Evolutionary conservation across 345 rosid genomes (phyloP), one percentile per base, ranked within the genome.

Genomic region (Draba incana): DNA sequence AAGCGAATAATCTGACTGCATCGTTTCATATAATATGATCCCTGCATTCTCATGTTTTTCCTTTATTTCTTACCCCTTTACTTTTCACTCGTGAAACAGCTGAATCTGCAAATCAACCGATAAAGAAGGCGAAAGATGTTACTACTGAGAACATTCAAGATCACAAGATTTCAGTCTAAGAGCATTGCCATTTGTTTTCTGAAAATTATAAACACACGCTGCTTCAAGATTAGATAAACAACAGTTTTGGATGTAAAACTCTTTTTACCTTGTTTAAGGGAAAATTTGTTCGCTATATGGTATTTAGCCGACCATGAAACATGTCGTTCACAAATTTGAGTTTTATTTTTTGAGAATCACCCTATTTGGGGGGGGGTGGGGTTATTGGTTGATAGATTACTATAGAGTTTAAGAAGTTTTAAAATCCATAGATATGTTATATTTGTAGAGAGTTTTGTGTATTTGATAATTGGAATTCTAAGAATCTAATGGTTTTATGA

Each of bases 41-140:
- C 64, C 24, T 58, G 8, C 42, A 35, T 59, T 13, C 20, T 39
- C n/a, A 7, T 8, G 13, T 50, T 20, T 20, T 30, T 35, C 10
- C 39, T 2, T 57, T 38, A 9, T 20, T 35, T 33, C 25, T 68
- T 23, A 76, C 11, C 64, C 31, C 58, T 46, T 38, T 49, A 25
- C 37, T 50, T 53, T 65, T 56, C 38, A 23, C 49, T 47, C 37
- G 39, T 71, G 52, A 46, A 55, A 59, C 86, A 92, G 94, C 89
- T 78, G 85, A 82, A 72, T 64, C 86, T 56, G 77, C 79, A 30
- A 82, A 84, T 53, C 77, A 81, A 72, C 80, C 60, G 24, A 77
- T 69, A n/a, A 92, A 84, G 69, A 86, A 79, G 71, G 77, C 78
- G 30, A 74, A 58, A 37, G 78, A 68, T 48, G 63, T 33, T 15